phyloP scores from a whole-genome alignment of 2,329 filamentous ascomycete genomes.

The Aspergillus brasiliensis region DNA sequence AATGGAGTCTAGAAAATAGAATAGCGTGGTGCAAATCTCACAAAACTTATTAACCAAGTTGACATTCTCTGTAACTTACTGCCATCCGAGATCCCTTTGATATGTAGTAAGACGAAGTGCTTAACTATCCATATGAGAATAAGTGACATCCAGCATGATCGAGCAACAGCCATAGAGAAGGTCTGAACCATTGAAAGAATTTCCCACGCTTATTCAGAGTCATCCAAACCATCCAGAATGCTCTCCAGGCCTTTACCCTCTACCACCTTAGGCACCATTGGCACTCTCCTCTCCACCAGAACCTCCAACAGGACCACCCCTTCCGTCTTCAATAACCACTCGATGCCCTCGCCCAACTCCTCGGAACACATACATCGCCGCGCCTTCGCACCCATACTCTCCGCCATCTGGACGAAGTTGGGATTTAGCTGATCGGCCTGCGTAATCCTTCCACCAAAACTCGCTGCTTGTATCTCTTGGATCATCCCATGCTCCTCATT shows the following conservation, averaged over 20 bases:
- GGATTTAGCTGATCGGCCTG: not conserved
- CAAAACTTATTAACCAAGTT: not conserved
- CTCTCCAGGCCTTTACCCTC: no score
- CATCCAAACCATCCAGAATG: no score
- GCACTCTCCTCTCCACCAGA: no score
- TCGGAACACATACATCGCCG: not conserved
- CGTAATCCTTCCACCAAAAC: no score
- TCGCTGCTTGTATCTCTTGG: not conserved
- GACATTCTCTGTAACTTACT: not conserved
- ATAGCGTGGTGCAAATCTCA: not conserved
- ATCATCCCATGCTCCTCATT: constrained; percentile 6
- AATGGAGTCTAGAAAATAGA: not conserved
- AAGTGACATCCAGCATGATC: no score
- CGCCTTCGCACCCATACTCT: constrained; percentile 6
- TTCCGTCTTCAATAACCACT: not conserved
- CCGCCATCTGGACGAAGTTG: not conserved
- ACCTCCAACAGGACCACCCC: not conserved
- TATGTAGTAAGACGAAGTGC: not conserved
- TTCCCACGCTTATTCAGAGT: no score
- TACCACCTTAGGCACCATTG: no score
- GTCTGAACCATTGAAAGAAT: no score
- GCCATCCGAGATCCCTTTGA: not conserved
- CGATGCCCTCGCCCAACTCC: not conserved
- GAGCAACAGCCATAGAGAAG: no score
- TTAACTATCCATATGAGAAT: no score